Base-by-base conservation (phyloP, 1,284 basidiomycete species). In the Meira nashicola region DNA sequence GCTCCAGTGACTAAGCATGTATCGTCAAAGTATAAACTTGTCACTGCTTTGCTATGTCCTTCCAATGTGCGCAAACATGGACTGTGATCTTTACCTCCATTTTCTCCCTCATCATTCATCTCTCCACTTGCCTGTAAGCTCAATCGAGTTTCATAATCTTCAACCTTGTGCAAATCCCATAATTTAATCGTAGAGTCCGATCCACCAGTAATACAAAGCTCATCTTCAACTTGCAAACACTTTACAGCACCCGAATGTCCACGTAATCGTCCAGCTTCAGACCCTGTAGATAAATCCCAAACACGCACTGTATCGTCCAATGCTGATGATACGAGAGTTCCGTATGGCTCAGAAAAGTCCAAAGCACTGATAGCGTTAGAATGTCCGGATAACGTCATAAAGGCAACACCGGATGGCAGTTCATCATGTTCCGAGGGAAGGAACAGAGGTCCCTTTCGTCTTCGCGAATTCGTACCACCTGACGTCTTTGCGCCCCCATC, bases 341-440 rank as follows among this genome's bases (percentile, higher is more conserved):
- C 94, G 73, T 98, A 98, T 10, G 94, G 94, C 76, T 96, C 92
- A 17, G 91, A 92, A 76, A 97, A 92, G 80, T 98, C 94, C 39
- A 98, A 84, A 1, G 91, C 87, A 0, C 87, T 87, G 72, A 98
- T 87, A 1, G 92, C 88, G 0, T 86, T 86, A 0, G 85, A 82
- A 74, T 97, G 92, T 39, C 85, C 86, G 38, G 86, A 83, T 39
- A 97, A 82, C 2, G 90, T 90, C 92, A 99, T 96, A 81, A 99
- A 99, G 5, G 94, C 94, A 3, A 97, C 86, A 2, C 90, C 91
- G 6, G 87, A 85, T 4, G 94, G 95, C 57, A 99, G 82, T 58
- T 96, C 92, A 71, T 95, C 92, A 70, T 99, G 95, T 78, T 98
- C 95, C 14, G 91, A 94, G 1, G 94, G 94, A 60, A 99, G 80